phyloP scores from a whole-genome alignment of 257 asterid species.

The Solanum clarkiae region DNA sequence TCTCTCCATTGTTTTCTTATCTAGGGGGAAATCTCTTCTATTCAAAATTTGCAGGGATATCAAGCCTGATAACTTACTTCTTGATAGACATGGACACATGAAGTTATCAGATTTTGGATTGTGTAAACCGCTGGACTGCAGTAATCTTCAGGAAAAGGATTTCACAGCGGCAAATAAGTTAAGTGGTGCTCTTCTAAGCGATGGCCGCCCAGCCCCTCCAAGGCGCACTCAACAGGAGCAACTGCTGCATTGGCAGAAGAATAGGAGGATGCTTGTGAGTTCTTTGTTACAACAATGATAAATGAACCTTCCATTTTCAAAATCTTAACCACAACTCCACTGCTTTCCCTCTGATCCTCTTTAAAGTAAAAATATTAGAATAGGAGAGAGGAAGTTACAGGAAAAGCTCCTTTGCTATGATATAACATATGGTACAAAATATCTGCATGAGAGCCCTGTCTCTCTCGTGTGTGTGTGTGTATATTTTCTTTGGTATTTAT shows the following conservation, averaged over 20 bases:
- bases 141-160: constrained; percentile 86
- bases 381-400: not conserved
- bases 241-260: constrained; percentile 86
- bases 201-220: constrained; percentile 83
- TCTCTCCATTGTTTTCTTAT: not conserved
- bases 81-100: constrained; percentile 92
- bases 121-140: constrained; percentile 94
- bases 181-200: constrained; percentile 81
- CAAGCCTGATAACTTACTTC: constrained; percentile 96
- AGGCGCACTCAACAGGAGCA: constrained; percentile 97
- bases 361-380: not conserved
- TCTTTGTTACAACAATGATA: not conserved
- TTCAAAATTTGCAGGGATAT: constrained; percentile 61
- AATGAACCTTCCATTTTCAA: not conserved
- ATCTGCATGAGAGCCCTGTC: not conserved
- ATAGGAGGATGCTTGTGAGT: constrained; percentile 93
- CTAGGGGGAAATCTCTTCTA: not conserved
- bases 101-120: constrained; percentile 91
- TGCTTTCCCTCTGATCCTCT: not conserved
- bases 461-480: not conserved
- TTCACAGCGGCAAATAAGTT: constrained; percentile 54
- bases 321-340: not conserved
- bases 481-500: not conserved
- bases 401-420: not conserved
- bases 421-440: not conserved